Conservation (phyloP, 345 rosid species). For the Carallia brachiata region DNA sequence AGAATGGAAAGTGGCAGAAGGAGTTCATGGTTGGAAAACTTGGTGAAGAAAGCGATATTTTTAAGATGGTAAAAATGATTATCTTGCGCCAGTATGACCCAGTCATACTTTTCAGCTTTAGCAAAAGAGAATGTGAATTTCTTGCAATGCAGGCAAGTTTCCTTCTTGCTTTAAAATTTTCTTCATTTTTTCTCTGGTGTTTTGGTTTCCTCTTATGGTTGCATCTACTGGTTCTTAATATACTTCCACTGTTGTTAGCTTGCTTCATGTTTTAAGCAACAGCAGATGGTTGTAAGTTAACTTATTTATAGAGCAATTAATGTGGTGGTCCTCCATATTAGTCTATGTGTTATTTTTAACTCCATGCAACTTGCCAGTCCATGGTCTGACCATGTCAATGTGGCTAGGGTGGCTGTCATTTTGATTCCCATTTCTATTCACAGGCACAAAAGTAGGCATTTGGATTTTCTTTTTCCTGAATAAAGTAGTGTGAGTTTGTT, state of each 20-base stretch:
- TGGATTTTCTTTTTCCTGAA: neutral
- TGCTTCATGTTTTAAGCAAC: neutral
- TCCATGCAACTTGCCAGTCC: neutral
- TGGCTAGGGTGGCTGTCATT: neutral
- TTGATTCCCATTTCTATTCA: constrained; percentile 5
- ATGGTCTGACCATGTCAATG: constrained; percentile 1
- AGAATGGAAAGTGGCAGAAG: constrained; percentile 69
- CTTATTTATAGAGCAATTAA: neutral
- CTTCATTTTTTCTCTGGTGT: neutral
- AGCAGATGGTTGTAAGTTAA: neutral
- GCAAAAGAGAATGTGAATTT: constrained; percentile 96
- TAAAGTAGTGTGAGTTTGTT: neutral
- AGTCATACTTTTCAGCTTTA: constrained; percentile 92
- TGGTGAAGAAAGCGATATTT: constrained; percentile 97
- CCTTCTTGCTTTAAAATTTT: neutral
- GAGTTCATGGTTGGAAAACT: constrained; percentile 61
- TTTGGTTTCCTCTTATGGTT: too few species aligned
- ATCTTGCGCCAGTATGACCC: constrained; percentile 96
- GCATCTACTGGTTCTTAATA: neutral
- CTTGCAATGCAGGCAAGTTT: constrained; percentile 93
- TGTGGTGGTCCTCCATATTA: neutral
- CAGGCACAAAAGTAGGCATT: neutral
- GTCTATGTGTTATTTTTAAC: neutral
- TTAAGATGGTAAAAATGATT: constrained; percentile 97
- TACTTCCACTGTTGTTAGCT: neutral